These are phyloP conservation scores for Eragrostis nindensis DNA, from an alignment of 176 grass and related monocot species.

Conservation along the genomic window DNA sequence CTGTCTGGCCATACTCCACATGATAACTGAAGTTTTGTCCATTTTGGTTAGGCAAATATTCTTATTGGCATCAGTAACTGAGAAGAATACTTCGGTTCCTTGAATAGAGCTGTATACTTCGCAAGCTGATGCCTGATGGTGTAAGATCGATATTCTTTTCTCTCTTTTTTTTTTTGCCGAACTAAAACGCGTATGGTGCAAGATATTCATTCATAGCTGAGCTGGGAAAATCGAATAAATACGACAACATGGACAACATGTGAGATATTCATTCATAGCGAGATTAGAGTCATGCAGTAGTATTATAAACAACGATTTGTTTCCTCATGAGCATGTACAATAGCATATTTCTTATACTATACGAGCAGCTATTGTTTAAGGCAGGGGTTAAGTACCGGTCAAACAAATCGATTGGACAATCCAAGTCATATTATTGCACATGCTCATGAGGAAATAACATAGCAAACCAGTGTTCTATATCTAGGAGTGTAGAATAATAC, in stretches of 20 bases:
- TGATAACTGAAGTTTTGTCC: not conserved
- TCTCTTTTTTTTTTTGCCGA: no score
- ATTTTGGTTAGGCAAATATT: slow-evolving; percentile 39
- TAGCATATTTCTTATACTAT: not conserved
- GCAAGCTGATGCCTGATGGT: no score
- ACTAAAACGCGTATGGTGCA: no score
- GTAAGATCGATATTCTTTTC: no score
- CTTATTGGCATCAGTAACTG: not conserved
- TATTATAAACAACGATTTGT: no score
- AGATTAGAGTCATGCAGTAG: not conserved
- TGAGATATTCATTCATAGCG: no score
- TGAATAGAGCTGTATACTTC: slow-evolving; percentile 4
- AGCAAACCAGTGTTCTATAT: not conserved
- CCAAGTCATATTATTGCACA: slow-evolving; percentile 24
- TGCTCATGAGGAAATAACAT: slow-evolving; percentile 19
- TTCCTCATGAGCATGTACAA: not conserved
- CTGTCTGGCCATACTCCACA: slow-evolving; percentile 26
- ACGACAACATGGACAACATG: not conserved
- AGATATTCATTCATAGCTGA: not conserved
- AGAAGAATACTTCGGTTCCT: not conserved
- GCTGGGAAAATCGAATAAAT: not conserved
- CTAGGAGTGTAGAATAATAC: not conserved
- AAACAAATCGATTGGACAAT: slow-evolving; percentile 30
- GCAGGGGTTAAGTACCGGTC: slow-evolving; percentile 26
- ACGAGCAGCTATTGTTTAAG: slow-evolving; percentile 11